A percentile compares a stretch with the other conserved stretches of the same genome.
These are phyloP conservation scores for Apostasia shenzhenica DNA, from an alignment of 106 monocot genomes.

Conservation along the genomic window DNA sequence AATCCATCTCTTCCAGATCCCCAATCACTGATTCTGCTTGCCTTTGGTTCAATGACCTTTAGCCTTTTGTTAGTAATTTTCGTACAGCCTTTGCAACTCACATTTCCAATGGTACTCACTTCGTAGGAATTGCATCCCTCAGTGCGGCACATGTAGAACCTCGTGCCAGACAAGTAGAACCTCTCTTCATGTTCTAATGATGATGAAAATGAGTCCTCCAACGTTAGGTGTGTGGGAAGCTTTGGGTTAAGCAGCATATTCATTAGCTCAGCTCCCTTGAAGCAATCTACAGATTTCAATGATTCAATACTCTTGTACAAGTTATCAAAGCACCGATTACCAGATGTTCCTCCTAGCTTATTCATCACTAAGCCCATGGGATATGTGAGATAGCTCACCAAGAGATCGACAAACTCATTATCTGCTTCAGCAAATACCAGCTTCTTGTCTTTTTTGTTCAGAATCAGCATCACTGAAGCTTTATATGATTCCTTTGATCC, in stretches of 20 bases:
- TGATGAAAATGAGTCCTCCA: not conserved
- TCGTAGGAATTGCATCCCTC: not conserved
- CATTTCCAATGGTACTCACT: not conserved
- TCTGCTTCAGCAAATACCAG: not conserved
- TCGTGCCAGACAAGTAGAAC: not conserved
- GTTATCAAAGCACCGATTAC: not conserved
- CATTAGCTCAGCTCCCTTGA: not conserved
- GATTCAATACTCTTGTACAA: not conserved
- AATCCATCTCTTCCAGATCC: not conserved
- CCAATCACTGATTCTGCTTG: not conserved
- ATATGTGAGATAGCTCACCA: not conserved
- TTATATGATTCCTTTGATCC: too few relatives aligned
- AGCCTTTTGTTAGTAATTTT: not conserved
- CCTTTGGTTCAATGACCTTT: too few relatives aligned
- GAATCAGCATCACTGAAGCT: not conserved
- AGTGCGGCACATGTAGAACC: too few relatives aligned
- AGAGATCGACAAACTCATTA: not conserved
- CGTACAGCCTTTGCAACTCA: not conserved
- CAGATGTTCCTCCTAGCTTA: not conserved
- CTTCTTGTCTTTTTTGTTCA: not conserved
- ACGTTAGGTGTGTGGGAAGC: not conserved
- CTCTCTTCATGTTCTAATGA: not conserved
- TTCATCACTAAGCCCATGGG: not conserved
- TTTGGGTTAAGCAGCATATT: not conserved
- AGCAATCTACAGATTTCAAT: not conserved